These are phyloP conservation scores for Yarrowia sp. DNA, from an alignment of 805 yeast genomes.

Conservation along the genomic window DNA sequence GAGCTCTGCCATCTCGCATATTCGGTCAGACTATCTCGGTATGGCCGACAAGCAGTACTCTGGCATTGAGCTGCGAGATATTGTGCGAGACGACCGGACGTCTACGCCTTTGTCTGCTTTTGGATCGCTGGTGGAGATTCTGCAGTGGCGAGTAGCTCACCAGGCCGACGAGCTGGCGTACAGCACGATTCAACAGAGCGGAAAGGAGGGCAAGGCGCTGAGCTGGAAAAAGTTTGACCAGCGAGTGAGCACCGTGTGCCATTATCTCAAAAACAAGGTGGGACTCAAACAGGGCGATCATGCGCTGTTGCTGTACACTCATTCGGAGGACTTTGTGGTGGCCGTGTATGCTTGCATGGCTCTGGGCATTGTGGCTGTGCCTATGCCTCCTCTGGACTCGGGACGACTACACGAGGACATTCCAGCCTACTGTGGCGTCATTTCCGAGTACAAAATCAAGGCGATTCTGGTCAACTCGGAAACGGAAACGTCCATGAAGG, in stretches of 20 bases:
- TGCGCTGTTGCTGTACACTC: conserved; percentile 77
- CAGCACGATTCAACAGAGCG: conserved; percentile 41
- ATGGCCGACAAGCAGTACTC: conserved; percentile 73
- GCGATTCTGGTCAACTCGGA: conserved; percentile 77
- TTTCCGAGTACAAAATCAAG: conserved; percentile 66
- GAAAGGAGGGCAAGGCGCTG: conserved; percentile 49
- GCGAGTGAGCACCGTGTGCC: conserved; percentile 69
- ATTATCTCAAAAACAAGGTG: conserved; percentile 65
- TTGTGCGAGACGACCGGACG: conserved; percentile 74
- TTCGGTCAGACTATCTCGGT: conserved; percentile 58
- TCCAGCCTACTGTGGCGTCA: conserved; percentile 57
- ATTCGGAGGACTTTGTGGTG: conserved; percentile 80
- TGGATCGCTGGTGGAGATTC: conserved; percentile 62
- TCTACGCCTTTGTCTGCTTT: conserved; percentile 73
- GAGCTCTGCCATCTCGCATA: conserved; percentile 70
- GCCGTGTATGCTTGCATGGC: conserved; percentile 83
- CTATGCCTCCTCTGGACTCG: conserved; percentile 67
- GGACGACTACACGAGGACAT: conserved; percentile 69
- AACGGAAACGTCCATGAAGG: conserved; percentile 63
- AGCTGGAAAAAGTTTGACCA: conserved; percentile 83
- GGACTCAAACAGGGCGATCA: conserved; percentile 62
- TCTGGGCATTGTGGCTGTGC: conserved; percentile 75
- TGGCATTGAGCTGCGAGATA: conserved; percentile 71
- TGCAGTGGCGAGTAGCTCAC: conserved; percentile 71
- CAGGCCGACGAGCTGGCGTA: conserved; percentile 81